These are phyloP conservation scores for Xylaria sp. DNA, from an alignment of 2,329 filamentous ascomycete species.

Conservation along the genomic window DNA sequence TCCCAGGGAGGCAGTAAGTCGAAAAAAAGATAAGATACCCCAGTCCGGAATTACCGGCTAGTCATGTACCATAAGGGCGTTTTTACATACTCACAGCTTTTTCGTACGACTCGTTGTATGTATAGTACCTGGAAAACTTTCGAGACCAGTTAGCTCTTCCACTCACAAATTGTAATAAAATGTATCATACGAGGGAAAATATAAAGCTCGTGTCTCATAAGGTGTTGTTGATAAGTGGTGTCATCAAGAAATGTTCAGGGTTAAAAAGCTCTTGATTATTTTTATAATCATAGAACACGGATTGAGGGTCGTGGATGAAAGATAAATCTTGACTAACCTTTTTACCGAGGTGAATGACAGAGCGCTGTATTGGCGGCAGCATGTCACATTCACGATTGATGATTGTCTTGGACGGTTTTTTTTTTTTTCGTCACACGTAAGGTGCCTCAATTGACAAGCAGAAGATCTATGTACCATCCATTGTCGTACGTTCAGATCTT, in stretches of 20 bases:
- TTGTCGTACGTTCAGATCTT: conserved; percentile 46
- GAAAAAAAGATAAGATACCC: not conserved
- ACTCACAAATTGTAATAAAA: conserved; percentile 10
- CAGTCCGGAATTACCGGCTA: not conserved
- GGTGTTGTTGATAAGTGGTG: conserved; percentile 63
- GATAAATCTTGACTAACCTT: conserved; percentile 58
- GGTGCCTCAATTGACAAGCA: conserved; percentile 56
- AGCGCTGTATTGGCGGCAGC: conserved; percentile 24
- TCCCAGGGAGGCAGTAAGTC: not conserved
- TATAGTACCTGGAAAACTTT: conserved; percentile 18
- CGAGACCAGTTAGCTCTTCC: conserved; percentile 37
- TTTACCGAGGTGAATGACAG: conserved; percentile 29
- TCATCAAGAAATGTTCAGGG: conserved; percentile 69
- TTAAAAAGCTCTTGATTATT: conserved; percentile 73
- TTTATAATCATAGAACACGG: conserved; percentile 65
- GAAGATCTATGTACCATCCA: conserved; percentile 59
- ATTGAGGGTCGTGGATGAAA: conserved; percentile 19
- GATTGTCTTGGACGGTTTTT: not conserved
- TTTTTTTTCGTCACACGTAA: conserved; percentile 44
- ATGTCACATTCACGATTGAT: conserved; percentile 43
- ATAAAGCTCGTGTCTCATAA: conserved; percentile 61
- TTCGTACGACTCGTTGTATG: conserved; percentile 7
- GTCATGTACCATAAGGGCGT: conserved; percentile 3
- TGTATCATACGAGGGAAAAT: conserved; percentile 20
- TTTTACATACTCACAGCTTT: not conserved